Percentiles rank a stretch among this genome's conserved stretches.
These are phyloP conservation scores for Tolypocladium cylindrosporum DNA, from an alignment of 2,329 filamentous ascomycete genomes.

Conservation along the genomic window DNA sequence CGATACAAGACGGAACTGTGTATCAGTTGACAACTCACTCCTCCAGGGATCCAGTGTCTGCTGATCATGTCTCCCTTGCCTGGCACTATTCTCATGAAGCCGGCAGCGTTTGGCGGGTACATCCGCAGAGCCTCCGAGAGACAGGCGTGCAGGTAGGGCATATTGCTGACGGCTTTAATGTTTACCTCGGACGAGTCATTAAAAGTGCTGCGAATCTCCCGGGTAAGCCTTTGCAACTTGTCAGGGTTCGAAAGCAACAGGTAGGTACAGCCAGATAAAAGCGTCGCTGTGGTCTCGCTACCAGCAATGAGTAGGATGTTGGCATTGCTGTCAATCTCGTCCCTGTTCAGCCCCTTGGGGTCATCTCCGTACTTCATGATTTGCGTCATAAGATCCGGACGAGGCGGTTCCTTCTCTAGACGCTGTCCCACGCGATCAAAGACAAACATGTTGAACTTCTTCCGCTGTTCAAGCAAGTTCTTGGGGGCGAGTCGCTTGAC, in stretches of 20 bases:
- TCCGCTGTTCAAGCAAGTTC: background rate
- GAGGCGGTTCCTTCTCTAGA: background rate
- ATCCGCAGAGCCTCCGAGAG: conserved; percentile 29
- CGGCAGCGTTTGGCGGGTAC: conserved; percentile 17
- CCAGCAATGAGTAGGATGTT: conserved; percentile 14
- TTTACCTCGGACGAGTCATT: conserved; percentile 1
- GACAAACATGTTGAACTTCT: background rate
- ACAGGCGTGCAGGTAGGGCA: conserved; percentile 19
- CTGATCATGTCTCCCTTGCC: conserved; percentile 18
- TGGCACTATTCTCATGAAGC: conserved; percentile 15
- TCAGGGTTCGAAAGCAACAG: conserved; percentile 18
- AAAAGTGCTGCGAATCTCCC: conserved; percentile 16
- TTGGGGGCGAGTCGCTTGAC: background rate
- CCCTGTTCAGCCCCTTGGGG: conserved; percentile 1
- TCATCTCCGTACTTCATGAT: background rate
- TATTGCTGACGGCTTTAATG: background rate
- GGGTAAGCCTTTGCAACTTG: conserved; percentile 17
- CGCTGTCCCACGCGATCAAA: background rate
- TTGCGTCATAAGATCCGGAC: background rate
- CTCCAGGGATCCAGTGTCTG: conserved; percentile 18
- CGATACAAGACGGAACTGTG: conserved; percentile 19
- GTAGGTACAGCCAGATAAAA: conserved; percentile 14
- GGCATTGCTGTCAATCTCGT: conserved; percentile 8
- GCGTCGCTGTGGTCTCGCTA: conserved; percentile 19
- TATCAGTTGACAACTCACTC: conserved; percentile 9